phyloP scores from a whole-genome alignment of 2,329 filamentous ascomycete genomes.

The Ascochyta pisi region DNA sequence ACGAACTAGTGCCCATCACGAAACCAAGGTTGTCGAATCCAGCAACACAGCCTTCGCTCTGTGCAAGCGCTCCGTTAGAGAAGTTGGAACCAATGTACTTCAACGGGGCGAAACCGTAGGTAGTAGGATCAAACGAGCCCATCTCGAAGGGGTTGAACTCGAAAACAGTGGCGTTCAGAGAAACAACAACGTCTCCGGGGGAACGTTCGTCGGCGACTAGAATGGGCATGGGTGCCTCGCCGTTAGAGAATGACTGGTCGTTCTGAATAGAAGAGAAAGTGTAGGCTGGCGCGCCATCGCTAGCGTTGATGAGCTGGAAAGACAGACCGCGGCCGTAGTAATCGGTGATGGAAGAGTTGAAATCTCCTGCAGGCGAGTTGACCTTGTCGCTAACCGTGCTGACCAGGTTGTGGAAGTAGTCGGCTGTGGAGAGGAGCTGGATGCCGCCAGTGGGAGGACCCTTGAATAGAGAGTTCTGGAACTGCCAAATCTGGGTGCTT shows the following conservation, averaged over 20 bases:
- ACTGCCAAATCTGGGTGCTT: slow-evolving; percentile 65
- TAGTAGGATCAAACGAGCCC: slow-evolving; percentile 75
- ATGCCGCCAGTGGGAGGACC: slow-evolving; percentile 61
- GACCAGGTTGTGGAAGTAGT: slow-evolving; percentile 69
- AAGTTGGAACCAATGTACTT: slow-evolving; percentile 78
- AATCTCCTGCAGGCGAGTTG: slow-evolving; percentile 66
- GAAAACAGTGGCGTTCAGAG: slow-evolving; percentile 75
- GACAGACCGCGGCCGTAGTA: slow-evolving; percentile 87
- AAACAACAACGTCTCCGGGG: slow-evolving; percentile 67
- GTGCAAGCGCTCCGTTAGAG: slow-evolving; percentile 64
- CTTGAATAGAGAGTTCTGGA: slow-evolving; percentile 67
- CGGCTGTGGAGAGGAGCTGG: slow-evolving; percentile 61
- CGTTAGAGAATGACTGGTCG: slow-evolving; percentile 67
- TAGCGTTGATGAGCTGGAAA: slow-evolving; percentile 82
- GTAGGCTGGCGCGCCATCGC: slow-evolving; percentile 72
- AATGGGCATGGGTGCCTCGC: slow-evolving; percentile 73
- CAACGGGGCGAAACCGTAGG: slow-evolving; percentile 74
- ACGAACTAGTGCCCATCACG: slow-evolving; percentile 84
- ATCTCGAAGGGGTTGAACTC: slow-evolving; percentile 84
- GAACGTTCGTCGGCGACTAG: slow-evolving; percentile 73
- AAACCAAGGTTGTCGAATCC: slow-evolving; percentile 86
- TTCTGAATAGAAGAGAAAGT: slow-evolving; percentile 83
- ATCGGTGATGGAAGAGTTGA: slow-evolving; percentile 76
- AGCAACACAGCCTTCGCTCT: slow-evolving; percentile 68
- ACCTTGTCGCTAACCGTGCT: slow-evolving; percentile 67